Evolutionary conservation across 164 flowering plant genomes (phyloP), one percentile per base, ranked within the genome.

Genomic region (Sextonia rubra): DNA sequence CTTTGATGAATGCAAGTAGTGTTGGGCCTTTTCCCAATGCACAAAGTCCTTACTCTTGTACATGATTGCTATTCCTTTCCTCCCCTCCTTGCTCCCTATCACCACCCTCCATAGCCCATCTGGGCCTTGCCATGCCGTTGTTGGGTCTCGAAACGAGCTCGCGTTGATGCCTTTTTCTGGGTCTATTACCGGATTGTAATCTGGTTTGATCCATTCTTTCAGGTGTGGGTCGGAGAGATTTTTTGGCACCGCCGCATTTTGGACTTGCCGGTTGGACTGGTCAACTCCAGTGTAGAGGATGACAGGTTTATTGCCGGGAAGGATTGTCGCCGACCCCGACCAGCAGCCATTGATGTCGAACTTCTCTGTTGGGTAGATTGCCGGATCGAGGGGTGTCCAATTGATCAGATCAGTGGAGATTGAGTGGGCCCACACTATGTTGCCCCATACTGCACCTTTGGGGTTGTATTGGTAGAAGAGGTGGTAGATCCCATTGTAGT

Each of bases 381-480:
- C 91, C 0, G 60, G 74, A 0, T 73, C 73, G 20, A 83, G 88
- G 17, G 80, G 83, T 71, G 23, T 64, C 97, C 94, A 91, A 63
- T 88, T 82, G 47, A 89, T 73, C 0, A 90, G 87, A 75, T 90
- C 86, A 2, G 73, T 76, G 4, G 97, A 92, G 12, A 86, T 81
- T 0, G 97, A 83, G 64, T 90, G 97, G 17, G 86, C 97, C 97
- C 97, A 90, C 3, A 83, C 83, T 12, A 89, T 88, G 81, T 87
- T 80, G 5, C 91, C 93, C 90, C 91, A 91, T 3, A 81, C 83
- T 32, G 93, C 84, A 12, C 83, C 88, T 9, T 74, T 30, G 0
- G 98, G 98, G 48, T 91, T 91, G 84, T 85, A 89, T 73, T 93
- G 97, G 79, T 91, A 93, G 83, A 93, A 91, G 1, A 93, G 65